Evolutionary conservation across 2,329 filamentous ascomycete species (phyloP).

Genomic region (Sporothrix globosa): DNA sequence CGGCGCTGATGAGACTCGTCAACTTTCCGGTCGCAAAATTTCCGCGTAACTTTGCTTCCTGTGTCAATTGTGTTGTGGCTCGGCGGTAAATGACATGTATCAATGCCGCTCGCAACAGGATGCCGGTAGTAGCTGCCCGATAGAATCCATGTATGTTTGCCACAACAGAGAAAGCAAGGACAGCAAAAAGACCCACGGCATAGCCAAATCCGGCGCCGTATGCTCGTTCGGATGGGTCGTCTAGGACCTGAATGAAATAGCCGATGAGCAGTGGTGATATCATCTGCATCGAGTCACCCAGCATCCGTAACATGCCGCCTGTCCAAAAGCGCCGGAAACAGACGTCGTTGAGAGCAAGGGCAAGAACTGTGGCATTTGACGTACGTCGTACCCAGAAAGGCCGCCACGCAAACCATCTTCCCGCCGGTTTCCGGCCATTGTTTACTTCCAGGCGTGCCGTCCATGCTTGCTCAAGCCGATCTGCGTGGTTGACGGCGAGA

Average conservation of each 20-base stretch:
- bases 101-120: conserved; percentile 26
- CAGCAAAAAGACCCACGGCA: conserved; percentile 38
- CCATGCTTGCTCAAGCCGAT: conserved; percentile 38
- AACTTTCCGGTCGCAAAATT: conserved; percentile 40
- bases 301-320: conserved; percentile 40
- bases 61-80: conserved; percentile 37
- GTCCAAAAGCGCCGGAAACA: conserved; percentile 43
- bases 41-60: conserved; percentile 36
- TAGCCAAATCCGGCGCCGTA: conserved; percentile 38
- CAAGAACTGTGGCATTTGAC: conserved; percentile 39
- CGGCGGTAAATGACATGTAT: conserved; percentile 36
- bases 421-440: conserved; percentile 24
- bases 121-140: conserved; percentile 33
- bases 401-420: conserved; percentile 29
- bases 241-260: conserved; percentile 37
- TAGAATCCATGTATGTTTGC: conserved; percentile 41
- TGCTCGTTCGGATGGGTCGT: conserved; percentile 37
- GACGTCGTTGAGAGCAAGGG: conserved; percentile 42
- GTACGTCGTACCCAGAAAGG: conserved; percentile 40
- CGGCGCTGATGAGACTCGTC: conserved; percentile 43
- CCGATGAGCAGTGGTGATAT: conserved; percentile 39
- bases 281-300: conserved; percentile 39
- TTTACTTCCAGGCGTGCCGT: conserved; percentile 36
- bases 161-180: conserved; percentile 39
- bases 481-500: conserved; percentile 36